Base-by-base conservation (phyloP, 768 basidiomycete species). In the Suillus sp. region DNA sequence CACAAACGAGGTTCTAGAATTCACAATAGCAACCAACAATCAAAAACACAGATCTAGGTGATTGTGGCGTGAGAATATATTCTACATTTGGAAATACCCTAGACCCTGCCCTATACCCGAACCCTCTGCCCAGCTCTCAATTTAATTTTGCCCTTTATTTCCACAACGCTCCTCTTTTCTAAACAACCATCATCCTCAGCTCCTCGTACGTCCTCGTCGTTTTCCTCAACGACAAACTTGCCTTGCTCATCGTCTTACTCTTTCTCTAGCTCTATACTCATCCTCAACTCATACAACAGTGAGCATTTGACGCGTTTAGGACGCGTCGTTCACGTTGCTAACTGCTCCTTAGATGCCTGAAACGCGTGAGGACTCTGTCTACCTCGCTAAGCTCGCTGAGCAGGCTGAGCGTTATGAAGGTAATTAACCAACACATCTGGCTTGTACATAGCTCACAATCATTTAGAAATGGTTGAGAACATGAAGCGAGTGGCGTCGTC, bases 351-450 rank as follows among this genome's bases (percentile, higher is more conserved):
- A 92, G 90, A 92, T 92, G 92, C 78, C 88, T 75, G 89, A 90
- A 75, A 69, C 74, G 54, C 93, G 95, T 75, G 95, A 96, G 88
- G 93, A 96, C 80, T 94, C 91, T 72, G 96, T 99, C 81, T 99
- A 98, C 87, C 95, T 97, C 81, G 96, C 96, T 83, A 99, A 99
- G 93, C 95, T 98, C 84, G 94, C 95, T 78, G 95, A 98, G 85
- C 95, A 98, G 84, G 96, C 96, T 72, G 96, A 99, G 86, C 96
- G 96, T 58, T 99, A 98, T 78, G 96, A 98, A 84, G 96, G 96
- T 91, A 50, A 57, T 82, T 75, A 32, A 42, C 3, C 20, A 32
- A 16, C 20, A 37, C 55, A 2, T 3, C 27, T 7, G 5, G 61
- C 32, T 59, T 40, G 18, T 48, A 27, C 61, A 40, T 58, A 43